Base-by-base conservation (phyloP, 192 early-diverging fungal species). In the Umbelopsis sp. region DNA sequence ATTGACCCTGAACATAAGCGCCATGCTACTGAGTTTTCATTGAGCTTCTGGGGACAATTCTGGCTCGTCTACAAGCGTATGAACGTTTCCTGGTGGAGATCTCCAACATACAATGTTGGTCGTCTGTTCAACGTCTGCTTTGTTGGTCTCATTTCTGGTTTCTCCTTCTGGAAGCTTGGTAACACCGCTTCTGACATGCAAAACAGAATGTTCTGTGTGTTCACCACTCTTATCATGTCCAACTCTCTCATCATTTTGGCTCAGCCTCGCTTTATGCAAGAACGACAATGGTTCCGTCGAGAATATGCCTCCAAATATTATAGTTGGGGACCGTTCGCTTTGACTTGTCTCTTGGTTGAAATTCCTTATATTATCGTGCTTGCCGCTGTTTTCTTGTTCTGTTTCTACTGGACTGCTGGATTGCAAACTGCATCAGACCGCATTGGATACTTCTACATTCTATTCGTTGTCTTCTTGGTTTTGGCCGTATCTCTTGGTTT, bases 21-120 rank as follows among this genome's bases (percentile, higher is more conserved):
- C 23, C 47, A 61, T 2, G 69, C 23, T 11, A 64, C 47, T 35
- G 47, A 58, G n/a, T 78, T 69, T 51, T n/a, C 77, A 52, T 70
- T 67, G 44, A 50, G 65, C 13, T 74, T 78, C 49, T 49, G 69
- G 76, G 71, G 73, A 25, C 89, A 90, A 78, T 83, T 78, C 58
- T 64, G 71, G 64, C 37, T 85, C 9, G 92, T 93, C 16, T 82
- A 85, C 44, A 81, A 77, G 46, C 85, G 90, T 64, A 93, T 89
- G 88, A 83, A 90, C 49, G 21, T 81, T 4, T 78, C 83, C 47
- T 93, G 87, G 82, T 93, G 87, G 87, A 86, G 92, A 52, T 84
- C 85, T 69, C 78, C 86, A 48, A 80, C 84, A 37, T 93, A 93
- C 78, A 92, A 91, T 74, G 71, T 90, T 73, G 90, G 86, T n/a